Evolutionary conservation across 805 yeast genomes (phyloP), one percentile per base, ranked within the genome.

Genomic region (Lachancea waltii): DNA sequence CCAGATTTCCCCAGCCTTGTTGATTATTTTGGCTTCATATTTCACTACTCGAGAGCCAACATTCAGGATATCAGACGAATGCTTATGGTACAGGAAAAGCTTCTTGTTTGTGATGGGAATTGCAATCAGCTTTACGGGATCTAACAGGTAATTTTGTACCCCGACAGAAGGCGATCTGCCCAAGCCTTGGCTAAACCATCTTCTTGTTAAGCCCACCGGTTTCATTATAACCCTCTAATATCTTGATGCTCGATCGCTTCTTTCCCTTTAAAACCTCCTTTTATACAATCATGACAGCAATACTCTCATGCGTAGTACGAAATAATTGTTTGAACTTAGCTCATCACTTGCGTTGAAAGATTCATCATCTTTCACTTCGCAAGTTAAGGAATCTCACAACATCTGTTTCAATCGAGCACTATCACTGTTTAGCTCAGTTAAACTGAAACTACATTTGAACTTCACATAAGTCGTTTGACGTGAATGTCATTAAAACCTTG

Each of bases 81-180:
- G 79, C 57, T 81, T 82, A 62, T 85, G 84, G 54, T 79, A 79
- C 18, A 87, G 59, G 56, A 75, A 81, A 3, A 84, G 70, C 42
- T 72, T 70, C 36, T 67, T 56, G 3, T 75, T 64, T 5, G 90
- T 79, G 19, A 87, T 65, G 5, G 96, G 96, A 4, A 86, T 64
- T 3, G 85, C 73, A 9, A 84, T 62, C 21, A 89, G 59, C 47
- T 81, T 75, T 48, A 83, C 76, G 3, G 76, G 68, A 36, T 71
- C 64, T 29, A 53, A 57, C 17, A 46, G 14, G 34, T 45, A 51
- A 23, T 46, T 44, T 20, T 43, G 38, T 7, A 37, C 36, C 22
- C 41, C 42, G 18, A 39, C 30, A 6, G 35, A 5, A 30, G 5
- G 13, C 18, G 11, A 15, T 11, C 7, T 11, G 31, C 16, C 19